Percentiles rank a stretch among this genome's conserved stretches.
phyloP scores from a whole-genome alignment of 1,139 yeast species.

The Protomyces inouyei region DNA sequence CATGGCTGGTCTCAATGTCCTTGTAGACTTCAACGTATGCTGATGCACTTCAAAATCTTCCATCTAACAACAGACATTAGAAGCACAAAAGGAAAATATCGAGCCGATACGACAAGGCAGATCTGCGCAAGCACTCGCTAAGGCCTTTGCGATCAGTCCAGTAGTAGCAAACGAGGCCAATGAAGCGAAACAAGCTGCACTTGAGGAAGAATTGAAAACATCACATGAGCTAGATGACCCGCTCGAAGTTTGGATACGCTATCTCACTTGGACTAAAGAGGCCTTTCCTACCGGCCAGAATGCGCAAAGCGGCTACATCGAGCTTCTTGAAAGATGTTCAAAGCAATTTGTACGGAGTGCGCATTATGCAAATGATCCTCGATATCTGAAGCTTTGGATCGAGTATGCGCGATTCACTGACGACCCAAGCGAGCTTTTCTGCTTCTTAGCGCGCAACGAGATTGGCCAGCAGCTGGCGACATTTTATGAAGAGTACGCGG shows the following conservation, averaged over 20 bases:
- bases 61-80: slow-evolving; percentile 43
- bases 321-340: slow-evolving; percentile 66
- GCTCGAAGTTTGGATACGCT: slow-evolving; percentile 62
- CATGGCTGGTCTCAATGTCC: neutral
- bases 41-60: neutral
- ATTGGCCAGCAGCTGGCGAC: slow-evolving; percentile 66
- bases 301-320: slow-evolving; percentile 62
- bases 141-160: slow-evolving; percentile 41
- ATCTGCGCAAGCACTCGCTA: slow-evolving; percentile 56
- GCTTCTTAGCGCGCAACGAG: slow-evolving; percentile 64
- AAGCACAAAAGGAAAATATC: slow-evolving; percentile 75
- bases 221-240: slow-evolving; percentile 75
- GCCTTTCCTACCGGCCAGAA: slow-evolving; percentile 65
- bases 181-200: slow-evolving; percentile 33
- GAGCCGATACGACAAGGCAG: slow-evolving; percentile 66
- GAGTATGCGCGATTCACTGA: slow-evolving; percentile 66
- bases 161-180: slow-evolving; percentile 20
- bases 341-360: slow-evolving; percentile 59
- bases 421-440: slow-evolving; percentile 65
- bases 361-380: slow-evolving; percentile 71
- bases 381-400: slow-evolving; percentile 78
- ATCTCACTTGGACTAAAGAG: slow-evolving; percentile 65
- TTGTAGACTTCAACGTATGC: neutral
- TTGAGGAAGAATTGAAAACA: slow-evolving; percentile 47
- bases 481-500: slow-evolving; percentile 78